Percentiles rank a stretch among this genome's conserved stretches.
These are phyloP conservation scores for Auricularia sp. DNA, from an alignment of 768 basidiomycete genomes.

Conservation along the genomic window DNA sequence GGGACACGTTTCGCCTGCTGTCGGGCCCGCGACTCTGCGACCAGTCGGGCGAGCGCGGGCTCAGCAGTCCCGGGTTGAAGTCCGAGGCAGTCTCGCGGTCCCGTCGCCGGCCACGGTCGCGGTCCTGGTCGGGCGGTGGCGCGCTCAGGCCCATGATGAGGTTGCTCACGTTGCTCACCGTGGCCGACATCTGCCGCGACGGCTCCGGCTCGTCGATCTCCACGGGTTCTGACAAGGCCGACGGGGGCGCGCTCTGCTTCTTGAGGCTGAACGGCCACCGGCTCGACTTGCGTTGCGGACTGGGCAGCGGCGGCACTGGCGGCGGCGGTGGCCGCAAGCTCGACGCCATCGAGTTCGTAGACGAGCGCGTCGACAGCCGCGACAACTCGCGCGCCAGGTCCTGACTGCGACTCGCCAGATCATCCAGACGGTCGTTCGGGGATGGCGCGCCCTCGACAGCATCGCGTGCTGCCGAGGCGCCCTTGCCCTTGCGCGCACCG, in stretches of 20 bases:
- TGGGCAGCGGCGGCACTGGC: neutral
- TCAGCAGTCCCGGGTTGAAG: neutral
- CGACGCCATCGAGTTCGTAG: neutral
- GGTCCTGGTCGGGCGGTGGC: conserved; percentile 17
- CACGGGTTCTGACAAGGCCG: neutral
- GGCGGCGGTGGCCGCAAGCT: neutral
- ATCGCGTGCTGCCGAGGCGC: conserved; percentile 25
- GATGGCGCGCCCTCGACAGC: neutral
- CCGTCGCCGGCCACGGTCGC: neutral
- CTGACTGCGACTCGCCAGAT: neutral
- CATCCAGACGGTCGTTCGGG: neutral
- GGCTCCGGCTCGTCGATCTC: conserved; percentile 5
- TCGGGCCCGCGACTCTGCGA: neutral
- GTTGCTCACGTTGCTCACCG: conserved; percentile 67
- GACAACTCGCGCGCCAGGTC: conserved; percentile 5
- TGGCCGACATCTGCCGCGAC: conserved; percentile 40
- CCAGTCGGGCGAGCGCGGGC: neutral
- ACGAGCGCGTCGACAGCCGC: conserved; percentile 3
- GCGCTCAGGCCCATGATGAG: conserved; percentile 63
- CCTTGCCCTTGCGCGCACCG: conserved; percentile 76
- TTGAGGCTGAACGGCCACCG: neutral
- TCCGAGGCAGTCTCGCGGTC: neutral
- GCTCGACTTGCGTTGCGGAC: neutral
- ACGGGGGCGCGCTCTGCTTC: conserved; percentile 1
- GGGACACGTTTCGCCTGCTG: conserved; percentile 41